Evolutionary conservation across 352 stramenopile genomes (phyloP).

Genomic region (Phytophthora melonis): DNA sequence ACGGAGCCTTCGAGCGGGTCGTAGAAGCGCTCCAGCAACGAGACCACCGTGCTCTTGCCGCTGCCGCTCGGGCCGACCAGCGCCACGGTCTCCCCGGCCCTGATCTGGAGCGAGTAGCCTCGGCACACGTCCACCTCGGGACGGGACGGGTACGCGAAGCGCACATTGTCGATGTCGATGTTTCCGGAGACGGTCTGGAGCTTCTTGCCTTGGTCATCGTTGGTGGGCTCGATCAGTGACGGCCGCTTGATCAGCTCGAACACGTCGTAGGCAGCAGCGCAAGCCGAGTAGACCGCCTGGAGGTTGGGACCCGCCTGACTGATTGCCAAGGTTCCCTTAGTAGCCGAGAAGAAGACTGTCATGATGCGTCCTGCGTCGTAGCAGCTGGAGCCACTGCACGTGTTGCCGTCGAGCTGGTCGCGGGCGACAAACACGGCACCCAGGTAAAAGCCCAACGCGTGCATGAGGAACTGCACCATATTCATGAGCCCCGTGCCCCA

Average conservation of each 20-base stretch:
- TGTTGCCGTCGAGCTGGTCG: slow-evolving; percentile 41
- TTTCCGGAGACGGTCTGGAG: slow-evolving; percentile 52
- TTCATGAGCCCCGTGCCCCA: slow-evolving; percentile 53
- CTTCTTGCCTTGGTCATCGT: slow-evolving; percentile 32
- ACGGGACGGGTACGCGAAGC: slow-evolving; percentile 61
- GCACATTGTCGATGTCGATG: slow-evolving; percentile 86
- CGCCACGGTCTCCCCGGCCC: slow-evolving; percentile 59
- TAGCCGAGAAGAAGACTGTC: slow-evolving; percentile 58
- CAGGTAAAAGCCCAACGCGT: slow-evolving; percentile 64
- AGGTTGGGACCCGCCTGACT: slow-evolving; percentile 49
- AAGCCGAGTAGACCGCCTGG: slow-evolving; percentile 46
- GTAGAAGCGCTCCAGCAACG: slow-evolving; percentile 71
- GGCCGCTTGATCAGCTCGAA: slow-evolving; percentile 59
- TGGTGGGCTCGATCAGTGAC: slow-evolving; percentile 58
- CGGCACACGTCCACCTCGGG: slow-evolving; percentile 49
- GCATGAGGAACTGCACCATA: slow-evolving; percentile 50
- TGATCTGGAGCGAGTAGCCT: slow-evolving; percentile 52
- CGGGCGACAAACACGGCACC: slow-evolving; percentile 40
- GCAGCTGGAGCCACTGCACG: slow-evolving; percentile 35
- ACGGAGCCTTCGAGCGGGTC: slow-evolving; percentile 51
- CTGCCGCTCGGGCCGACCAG: slow-evolving; percentile 65
- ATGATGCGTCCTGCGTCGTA: slow-evolving; percentile 58
- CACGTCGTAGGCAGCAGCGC: slow-evolving; percentile 51
- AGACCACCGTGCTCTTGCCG: slow-evolving; percentile 69
- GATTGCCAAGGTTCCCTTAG: slow-evolving; percentile 40